Conservation (phyloP, 225 moss, liverwort and hornwort species). For the Sphagnum tenellum region DNA sequence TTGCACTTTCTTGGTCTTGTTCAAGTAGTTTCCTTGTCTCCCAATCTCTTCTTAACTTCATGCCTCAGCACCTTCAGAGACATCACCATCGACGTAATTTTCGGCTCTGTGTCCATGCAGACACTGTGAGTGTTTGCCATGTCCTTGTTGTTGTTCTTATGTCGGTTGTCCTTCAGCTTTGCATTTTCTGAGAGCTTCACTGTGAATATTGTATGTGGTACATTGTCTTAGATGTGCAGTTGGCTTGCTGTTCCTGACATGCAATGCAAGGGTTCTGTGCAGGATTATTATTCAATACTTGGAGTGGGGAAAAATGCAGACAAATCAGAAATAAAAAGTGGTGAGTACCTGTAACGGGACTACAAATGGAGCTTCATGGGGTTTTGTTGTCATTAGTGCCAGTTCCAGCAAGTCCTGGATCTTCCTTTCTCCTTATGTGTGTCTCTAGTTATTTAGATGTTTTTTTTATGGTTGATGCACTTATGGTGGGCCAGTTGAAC, state of each 20-base stretch:
- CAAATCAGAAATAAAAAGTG: constrained; percentile 42
- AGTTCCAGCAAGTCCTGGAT: no score
- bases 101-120: constrained; percentile 25
- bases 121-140: constrained; percentile 28
- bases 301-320: constrained; percentile 75
- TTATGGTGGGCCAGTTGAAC: no score
- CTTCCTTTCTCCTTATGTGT: no score
- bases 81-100: constrained; percentile 22
- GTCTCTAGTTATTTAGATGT: no score
- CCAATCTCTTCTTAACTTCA: constrained; percentile 20
- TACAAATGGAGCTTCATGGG: no score
- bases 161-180: background rate
- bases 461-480: no score
- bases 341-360: constrained; percentile 21
- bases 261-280: constrained; percentile 3
- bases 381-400: no score
- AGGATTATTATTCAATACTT: constrained; percentile 81
- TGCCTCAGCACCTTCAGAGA: constrained; percentile 21
- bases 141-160: background rate
- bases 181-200: background rate
- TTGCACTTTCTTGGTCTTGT: constrained; percentile 17
- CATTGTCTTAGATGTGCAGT: background rate
- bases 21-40: constrained; percentile 29
- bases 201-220: background rate
- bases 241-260: background rate